Conservation (phyloP, 2,329 filamentous ascomycete genomes). For the Trichoderma aggressivum region DNA sequence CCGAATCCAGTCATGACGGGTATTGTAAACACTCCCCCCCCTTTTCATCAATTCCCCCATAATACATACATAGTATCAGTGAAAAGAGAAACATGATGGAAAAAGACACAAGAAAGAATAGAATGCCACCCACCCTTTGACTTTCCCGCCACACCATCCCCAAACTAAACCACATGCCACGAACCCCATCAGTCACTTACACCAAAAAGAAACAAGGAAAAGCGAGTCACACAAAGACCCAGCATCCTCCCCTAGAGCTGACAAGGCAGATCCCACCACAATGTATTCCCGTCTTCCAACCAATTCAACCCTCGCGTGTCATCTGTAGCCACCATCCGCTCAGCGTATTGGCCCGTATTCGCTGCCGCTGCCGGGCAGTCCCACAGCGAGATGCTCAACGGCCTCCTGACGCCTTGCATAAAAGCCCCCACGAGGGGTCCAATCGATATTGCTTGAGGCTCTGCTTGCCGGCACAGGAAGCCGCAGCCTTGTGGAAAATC, state of each 20-base stretch:
- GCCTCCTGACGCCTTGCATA: not conserved
- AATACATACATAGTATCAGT: too few species aligned
- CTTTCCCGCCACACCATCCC: not conserved
- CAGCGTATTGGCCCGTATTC: not conserved
- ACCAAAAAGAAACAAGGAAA: not conserved
- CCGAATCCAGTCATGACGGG: not conserved
- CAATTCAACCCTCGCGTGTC: not conserved
- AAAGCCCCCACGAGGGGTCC: not conserved
- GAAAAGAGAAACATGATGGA: not conserved
- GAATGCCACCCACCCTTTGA: not conserved
- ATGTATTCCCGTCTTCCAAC: too few species aligned
- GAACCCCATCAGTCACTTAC: not conserved
- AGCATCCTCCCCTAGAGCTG: not conserved
- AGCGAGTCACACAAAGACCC: not conserved
- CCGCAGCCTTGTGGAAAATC: not conserved
- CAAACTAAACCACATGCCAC: not conserved
- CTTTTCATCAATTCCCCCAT: not conserved
- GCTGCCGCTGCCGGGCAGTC: not conserved
- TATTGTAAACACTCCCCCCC: not conserved
- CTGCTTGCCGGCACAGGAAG: not conserved
- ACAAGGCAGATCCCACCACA: not conserved
- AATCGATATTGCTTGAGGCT: not conserved
- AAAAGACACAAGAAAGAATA: not conserved
- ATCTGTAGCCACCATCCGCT: not conserved
- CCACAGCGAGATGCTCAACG: not conserved